phyloP scores from a whole-genome alignment of 179 eudicot genomes.

The Corrigiola litoralis region DNA sequence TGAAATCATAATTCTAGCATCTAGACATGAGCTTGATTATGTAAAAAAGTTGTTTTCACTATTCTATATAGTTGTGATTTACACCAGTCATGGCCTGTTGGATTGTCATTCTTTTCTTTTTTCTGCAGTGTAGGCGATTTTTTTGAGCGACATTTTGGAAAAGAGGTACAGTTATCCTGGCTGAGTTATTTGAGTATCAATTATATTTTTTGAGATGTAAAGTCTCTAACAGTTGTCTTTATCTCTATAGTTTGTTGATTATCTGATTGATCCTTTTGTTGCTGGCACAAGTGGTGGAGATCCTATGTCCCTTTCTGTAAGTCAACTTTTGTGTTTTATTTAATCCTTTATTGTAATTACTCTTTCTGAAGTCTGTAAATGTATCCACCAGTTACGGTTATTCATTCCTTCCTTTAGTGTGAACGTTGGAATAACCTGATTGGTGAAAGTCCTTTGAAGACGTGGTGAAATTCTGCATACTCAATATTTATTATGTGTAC shows the following conservation, averaged over 20 bases:
- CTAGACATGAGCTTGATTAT: background rate
- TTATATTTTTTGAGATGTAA: constrained; percentile 3
- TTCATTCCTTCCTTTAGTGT: no score
- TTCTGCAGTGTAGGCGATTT: constrained; percentile 75
- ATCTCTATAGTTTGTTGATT: constrained; percentile 69
- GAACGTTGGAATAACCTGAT: no score
- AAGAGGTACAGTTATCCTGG: constrained; percentile 51
- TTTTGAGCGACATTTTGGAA: constrained; percentile 92
- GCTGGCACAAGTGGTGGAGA: constrained; percentile 94
- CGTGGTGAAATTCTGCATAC: no score
- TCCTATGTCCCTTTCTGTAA: constrained; percentile 90
- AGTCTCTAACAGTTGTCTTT: constrained; percentile 9
- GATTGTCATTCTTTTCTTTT: constrained; percentile 19
- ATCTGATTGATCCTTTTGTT: constrained; percentile 87
- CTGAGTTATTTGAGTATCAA: background rate
- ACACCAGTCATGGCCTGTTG: background rate
- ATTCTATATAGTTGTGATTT: background rate
- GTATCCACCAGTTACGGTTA: no score
- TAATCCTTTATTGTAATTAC: background rate
- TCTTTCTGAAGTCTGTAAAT: constrained; percentile 2
- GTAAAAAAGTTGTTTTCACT: background rate
- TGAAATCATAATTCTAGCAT: constrained; percentile 1
- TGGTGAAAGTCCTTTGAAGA: no score
- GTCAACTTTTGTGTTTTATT: constrained; percentile 24
- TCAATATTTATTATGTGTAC: background rate